Evolutionary conservation across 2,329 filamentous ascomycete genomes (phyloP).

Genomic region (Verticillium nubilum): DNA sequence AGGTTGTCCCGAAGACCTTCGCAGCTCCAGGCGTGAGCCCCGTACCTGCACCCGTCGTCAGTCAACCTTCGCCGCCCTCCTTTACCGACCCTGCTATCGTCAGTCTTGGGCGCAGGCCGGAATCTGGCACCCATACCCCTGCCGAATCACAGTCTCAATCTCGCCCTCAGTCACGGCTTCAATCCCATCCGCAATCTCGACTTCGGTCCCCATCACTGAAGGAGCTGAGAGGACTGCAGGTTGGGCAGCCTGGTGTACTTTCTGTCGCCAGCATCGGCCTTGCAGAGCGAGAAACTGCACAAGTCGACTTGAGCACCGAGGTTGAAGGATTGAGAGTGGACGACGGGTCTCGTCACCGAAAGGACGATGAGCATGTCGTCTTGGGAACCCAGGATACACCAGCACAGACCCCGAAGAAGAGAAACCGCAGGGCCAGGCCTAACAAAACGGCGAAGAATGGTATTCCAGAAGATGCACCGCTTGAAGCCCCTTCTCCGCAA

Average conservation of each 20-base stretch:
- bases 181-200: conserved; percentile 13
- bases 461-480: conserved; percentile 8
- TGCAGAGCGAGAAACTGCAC: not conserved
- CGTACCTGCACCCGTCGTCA: conserved; percentile 17
- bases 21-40: conserved; percentile 17
- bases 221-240: conserved; percentile 18
- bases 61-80: conserved; percentile 26
- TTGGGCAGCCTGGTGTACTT: conserved; percentile 14
- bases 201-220: conserved; percentile 15
- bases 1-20: conserved; percentile 21
- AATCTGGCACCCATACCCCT: conserved; percentile 17
- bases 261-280: not conserved
- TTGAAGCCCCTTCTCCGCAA: conserved; percentile 9
- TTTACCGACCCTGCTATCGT: conserved; percentile 83
- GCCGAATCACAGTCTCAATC: conserved; percentile 17
- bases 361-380: not conserved
- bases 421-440: conserved; percentile 16
- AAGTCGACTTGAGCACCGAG: not conserved
- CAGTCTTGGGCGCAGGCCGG: conserved; percentile 51
- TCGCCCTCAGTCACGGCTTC: not conserved
- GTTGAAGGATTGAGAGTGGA: not conserved
- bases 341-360: not conserved
- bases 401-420: conserved; percentile 19
- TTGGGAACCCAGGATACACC: conserved; percentile 7
- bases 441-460: conserved; percentile 24